Conservation (phyloP, 768 basidiomycete species). For the Termitomyces sp. region DNA sequence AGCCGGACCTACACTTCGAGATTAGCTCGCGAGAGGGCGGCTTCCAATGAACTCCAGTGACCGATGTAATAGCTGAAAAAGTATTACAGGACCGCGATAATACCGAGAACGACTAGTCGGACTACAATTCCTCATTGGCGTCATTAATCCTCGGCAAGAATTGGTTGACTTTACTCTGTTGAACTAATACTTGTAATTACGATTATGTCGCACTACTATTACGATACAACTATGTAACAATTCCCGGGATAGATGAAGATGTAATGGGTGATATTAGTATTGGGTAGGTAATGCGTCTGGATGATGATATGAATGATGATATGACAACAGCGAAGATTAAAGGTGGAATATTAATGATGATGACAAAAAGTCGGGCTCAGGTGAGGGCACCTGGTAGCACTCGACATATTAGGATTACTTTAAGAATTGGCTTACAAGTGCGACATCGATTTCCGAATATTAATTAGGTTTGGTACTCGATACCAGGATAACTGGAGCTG, state of each 20-base stretch:
- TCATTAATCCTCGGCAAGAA: not conserved
- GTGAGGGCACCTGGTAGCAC: not conserved
- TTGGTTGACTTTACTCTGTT: not conserved
- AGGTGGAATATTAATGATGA: not conserved
- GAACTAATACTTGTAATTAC: constrained; percentile 18
- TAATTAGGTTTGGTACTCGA: constrained; percentile 1
- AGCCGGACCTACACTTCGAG: constrained; percentile 64
- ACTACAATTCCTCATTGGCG: not conserved
- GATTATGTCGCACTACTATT: constrained; percentile 9
- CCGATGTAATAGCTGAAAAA: not conserved
- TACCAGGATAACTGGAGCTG: constrained; percentile 13
- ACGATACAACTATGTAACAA: constrained; percentile 16
- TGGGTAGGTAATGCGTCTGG: not conserved
- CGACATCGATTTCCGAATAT: not conserved
- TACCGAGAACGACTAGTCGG: no score
- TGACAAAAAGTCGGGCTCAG: not conserved
- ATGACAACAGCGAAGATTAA: constrained; percentile 1
- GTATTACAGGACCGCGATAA: no score
- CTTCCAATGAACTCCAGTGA: not conserved
- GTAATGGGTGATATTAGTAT: constrained; percentile 7
- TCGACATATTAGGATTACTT: constrained; percentile 5
- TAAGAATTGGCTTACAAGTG: not conserved
- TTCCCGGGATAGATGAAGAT: constrained; percentile 1
- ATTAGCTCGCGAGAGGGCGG: constrained; percentile 43
- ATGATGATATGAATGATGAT: not conserved